Base-by-base conservation (phyloP, 805 yeast species). In the Wickerhamiella vanderwaltii region DNA sequence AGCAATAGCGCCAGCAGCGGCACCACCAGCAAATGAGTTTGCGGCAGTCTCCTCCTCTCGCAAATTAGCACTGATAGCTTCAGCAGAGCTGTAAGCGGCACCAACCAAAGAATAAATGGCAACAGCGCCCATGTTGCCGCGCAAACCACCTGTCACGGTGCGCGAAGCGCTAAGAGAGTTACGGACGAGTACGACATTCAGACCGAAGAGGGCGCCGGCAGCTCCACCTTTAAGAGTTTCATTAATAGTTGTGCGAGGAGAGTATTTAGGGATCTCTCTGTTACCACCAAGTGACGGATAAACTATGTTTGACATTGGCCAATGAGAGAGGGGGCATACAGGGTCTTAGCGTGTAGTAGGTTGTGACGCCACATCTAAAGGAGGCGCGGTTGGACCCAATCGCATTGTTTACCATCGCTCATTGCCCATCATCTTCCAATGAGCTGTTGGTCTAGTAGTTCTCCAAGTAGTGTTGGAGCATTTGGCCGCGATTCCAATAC, bases 31-130 rank as follows among this genome's bases (percentile, higher is more conserved):
- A 41, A 74, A 69, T 15, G 73, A 69, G 58, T 77, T 78, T 63
- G 72, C 62, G 12, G 75, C 76, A 53, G 77, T 81, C 52, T 73
- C 74, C 54, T 66, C 68, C 57, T 73, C 75, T 53, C 82, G 67
- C 51, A 79, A 59, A 58, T 79, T 78, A 48, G 79, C 66, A 25
- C 72, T 48, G 18, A 72, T 64, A 32, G 71, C 58, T 22, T 64
- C 62, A 6, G 59, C 59, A 48, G 66, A 59, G 34, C 58, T 57
- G 53, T 57, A 69, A 6, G 73, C 69, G 22, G 73, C 66, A 34
- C 76, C 75, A 17, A 67, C 67, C 9, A 75, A 65, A 34, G 75
- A 70, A 45, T 49, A 50, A n/a, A 45, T 39, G 23, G 49, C 55
- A 9, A 55, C 52, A 36, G 53, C 31, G 43, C 54, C 52, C 43